Evolutionary conservation across 1,284 basidiomycete species (phyloP), one percentile per base, ranked within the genome.

Genomic region (Neonothopanus nambi): DNA sequence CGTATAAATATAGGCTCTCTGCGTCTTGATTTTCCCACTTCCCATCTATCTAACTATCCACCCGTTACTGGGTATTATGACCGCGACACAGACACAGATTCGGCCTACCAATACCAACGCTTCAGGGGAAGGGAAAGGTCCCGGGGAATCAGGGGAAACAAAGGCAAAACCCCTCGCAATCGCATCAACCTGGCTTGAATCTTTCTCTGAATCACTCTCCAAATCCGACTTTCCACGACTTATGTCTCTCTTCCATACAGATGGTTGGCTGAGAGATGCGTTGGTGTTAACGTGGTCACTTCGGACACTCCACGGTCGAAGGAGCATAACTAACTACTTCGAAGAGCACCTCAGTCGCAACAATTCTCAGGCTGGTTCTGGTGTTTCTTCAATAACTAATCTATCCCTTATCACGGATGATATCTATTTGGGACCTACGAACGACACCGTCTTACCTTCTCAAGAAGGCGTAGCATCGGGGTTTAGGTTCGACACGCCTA

Each of bases 401-500:
- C 43, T 75, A 35, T 48, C 59, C 28, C 59, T 77, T 20, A 68
- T 71, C 42, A 20, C 4, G 7, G 59, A 65, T 3, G 52, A 61
- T 4, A 33, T 56, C 21, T 52, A 62, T 30, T 57, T 73, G 21
- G 47, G 52, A 1, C 70, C 73, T 0, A 50, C 62, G 26, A 61
- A 51, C 23, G 63, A 61, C 13, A 55, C 52, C 18, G 49, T 67
- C 1, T 59, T 62, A 7, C 55, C 61, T 3, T 50, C 51, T 1
- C 52, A 57, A 3, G 50, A 62, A 2, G 65, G 66, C 23, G 65
- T 76, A 3, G 61, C 66, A 13, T 60, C 66, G 5, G 71, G 68
- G 3, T 74, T 79, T 61, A 68, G 61, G 1, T 79, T 78, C 59
- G 68, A 73, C 44, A 78, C 73, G 1, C 60, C 60, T 2, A 57